Evolutionary conservation across 257 asterid species (phyloP).

Genomic region (Solanum pimpinellifolium): DNA sequence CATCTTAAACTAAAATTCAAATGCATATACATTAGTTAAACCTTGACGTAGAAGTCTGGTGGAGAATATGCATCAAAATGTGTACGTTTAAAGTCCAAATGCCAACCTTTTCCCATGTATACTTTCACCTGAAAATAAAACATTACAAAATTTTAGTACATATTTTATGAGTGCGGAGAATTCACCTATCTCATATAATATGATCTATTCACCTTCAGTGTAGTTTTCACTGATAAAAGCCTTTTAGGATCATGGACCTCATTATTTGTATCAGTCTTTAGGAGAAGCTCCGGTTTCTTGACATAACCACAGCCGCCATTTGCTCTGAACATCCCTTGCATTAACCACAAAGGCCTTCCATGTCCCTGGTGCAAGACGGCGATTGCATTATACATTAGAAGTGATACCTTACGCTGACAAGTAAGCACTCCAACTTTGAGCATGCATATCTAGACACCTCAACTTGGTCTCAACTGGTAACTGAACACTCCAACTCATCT

Average conservation of each 20-base stretch:
- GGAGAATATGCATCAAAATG: constrained; percentile 71
- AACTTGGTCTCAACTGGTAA: neutral
- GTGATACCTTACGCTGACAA: neutral
- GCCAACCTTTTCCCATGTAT: constrained; percentile 80
- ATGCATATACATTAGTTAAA: neutral
- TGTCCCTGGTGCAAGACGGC: constrained; percentile 25
- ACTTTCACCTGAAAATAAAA: constrained; percentile 37
- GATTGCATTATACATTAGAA: neutral
- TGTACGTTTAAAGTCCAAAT: constrained; percentile 48
- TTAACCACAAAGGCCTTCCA: constrained; percentile 70
- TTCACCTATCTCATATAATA: neutral
- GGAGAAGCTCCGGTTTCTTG: constrained; percentile 56
- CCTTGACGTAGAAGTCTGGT: constrained; percentile 84
- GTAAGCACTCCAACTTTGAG: no score
- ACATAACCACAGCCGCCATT: constrained; percentile 85
- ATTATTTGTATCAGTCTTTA: constrained; percentile 19
- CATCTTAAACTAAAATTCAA: neutral
- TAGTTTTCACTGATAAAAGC: constrained; percentile 30
- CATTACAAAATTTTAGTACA: neutral
- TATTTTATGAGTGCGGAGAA: neutral
- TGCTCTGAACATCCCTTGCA: constrained; percentile 75
- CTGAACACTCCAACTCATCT: neutral
- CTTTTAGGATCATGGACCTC: constrained; percentile 50
- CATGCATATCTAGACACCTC: neutral
- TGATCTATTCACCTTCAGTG: constrained; percentile 33